Percentiles rank a stretch among this genome's conserved stretches.
phyloP scores from a whole-genome alignment of 2,329 filamentous ascomycete genomes.

The Fusarium nelsonii region DNA sequence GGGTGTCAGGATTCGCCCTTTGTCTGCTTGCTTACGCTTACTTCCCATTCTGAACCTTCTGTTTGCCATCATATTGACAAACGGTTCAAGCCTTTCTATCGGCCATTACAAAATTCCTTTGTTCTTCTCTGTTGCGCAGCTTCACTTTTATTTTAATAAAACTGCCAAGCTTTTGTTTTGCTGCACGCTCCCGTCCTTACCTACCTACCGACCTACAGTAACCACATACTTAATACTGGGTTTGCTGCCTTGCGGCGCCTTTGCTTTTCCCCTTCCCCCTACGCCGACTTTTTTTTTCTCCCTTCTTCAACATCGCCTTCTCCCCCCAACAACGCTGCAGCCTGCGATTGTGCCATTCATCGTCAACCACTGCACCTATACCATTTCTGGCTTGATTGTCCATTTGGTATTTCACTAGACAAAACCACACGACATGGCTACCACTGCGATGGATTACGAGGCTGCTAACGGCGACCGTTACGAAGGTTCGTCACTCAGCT shows the following conservation, averaged over 20 bases:
- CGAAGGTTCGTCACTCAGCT: constrained; percentile 64
- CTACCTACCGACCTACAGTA: background rate
- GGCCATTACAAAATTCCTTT: constrained; percentile 30
- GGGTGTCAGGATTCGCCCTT: constrained; percentile 24
- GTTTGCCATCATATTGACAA: constrained; percentile 39
- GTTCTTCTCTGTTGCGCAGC: constrained; percentile 27
- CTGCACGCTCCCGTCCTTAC: constrained; percentile 30
- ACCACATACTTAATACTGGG: constrained; percentile 28
- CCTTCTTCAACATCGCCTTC: constrained; percentile 44
- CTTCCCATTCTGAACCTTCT: constrained; percentile 35
- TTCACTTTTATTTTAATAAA: constrained; percentile 21
- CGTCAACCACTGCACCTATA: constrained; percentile 40
- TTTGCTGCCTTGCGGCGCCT: constrained; percentile 38
- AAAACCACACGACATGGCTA: constrained; percentile 62
- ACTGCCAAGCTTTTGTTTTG: constrained; percentile 30
- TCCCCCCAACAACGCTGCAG: constrained; percentile 32
- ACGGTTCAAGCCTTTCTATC: constrained; percentile 23
- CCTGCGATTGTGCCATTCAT: constrained; percentile 45
- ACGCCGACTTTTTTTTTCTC: constrained; percentile 45
- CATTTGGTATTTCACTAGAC: constrained; percentile 21
- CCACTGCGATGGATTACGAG: constrained; percentile 78
- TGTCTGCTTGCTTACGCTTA: constrained; percentile 31
- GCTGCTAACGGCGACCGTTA: constrained; percentile 75
- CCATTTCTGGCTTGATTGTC: constrained; percentile 34
- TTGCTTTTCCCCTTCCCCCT: constrained; percentile 45